Evolutionary conservation across 176 grass and related monocot genomes (phyloP).

Genomic region (Oryza glumipatula): DNA sequence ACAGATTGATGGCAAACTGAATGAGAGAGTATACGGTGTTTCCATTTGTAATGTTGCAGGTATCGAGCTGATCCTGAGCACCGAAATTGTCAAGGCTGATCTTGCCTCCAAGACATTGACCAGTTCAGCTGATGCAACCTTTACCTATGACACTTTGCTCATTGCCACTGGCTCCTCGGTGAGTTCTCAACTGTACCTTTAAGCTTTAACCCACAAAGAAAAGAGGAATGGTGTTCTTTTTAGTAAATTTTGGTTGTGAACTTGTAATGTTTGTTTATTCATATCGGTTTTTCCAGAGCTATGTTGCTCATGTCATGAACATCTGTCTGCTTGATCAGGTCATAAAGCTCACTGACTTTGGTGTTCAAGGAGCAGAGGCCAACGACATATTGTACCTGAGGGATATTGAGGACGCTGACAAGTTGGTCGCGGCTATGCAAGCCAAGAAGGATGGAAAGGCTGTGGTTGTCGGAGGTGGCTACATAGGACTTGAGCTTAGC

Average conservation of each 20-base stretch:
- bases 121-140: slow-evolving; percentile 55
- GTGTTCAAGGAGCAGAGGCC: slow-evolving; percentile 89
- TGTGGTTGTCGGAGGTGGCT: slow-evolving; percentile 88
- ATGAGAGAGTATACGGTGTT: not conserved
- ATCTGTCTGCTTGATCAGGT: slow-evolving; percentile 46
- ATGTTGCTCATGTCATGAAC: not conserved
- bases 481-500: slow-evolving; percentile 95
- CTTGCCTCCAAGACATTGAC: slow-evolving; percentile 72
- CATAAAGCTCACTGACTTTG: slow-evolving; percentile 87
- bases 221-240: no score
- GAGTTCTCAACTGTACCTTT: slow-evolving; percentile 35
- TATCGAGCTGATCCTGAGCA: slow-evolving; percentile 83
- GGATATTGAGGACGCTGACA: slow-evolving; percentile 80
- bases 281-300: not conserved
- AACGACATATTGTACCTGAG: slow-evolving; percentile 90
- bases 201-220: not conserved
- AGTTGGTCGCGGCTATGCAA: slow-evolving; percentile 79
- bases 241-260: not conserved
- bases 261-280: not conserved
- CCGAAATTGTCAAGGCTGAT: slow-evolving; percentile 89
- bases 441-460: slow-evolving; percentile 91
- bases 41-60: slow-evolving; percentile 39
- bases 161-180: slow-evolving; percentile 93
- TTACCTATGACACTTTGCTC: slow-evolving; percentile 77
- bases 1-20: not conserved